Evolutionary conservation across 441 rosid genomes (phyloP).

Genomic region (Brassica balearica): DNA sequence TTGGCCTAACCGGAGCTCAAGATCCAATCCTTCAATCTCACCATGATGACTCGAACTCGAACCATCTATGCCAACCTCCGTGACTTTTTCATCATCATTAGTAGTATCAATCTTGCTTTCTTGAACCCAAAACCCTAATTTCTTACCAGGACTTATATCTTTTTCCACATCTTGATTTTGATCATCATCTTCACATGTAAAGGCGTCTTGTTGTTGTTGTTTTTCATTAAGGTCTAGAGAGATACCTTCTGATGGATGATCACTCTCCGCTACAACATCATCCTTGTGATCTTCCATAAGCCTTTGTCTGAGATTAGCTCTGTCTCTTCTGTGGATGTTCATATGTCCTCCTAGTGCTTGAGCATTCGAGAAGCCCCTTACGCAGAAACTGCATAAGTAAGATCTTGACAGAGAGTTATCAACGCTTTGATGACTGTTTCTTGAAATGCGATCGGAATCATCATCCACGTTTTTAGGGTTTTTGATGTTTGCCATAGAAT

Average conservation of each 20-base stretch:
- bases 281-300: slow-evolving; percentile 39
- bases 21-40: slow-evolving; percentile 42
- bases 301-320: slow-evolving; percentile 60
- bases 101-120: slow-evolving; percentile 25
- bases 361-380: slow-evolving; percentile 72
- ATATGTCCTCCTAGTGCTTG: slow-evolving; percentile 78
- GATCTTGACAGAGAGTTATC: slow-evolving; percentile 49
- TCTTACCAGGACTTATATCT: slow-evolving; percentile 22
- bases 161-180: slow-evolving; percentile 23
- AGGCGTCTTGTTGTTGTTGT: slow-evolving; percentile 19
- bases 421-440: slow-evolving; percentile 37
- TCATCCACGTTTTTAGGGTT: slow-evolving; percentile 37
- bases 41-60: slow-evolving; percentile 38
- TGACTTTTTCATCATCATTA: slow-evolving; percentile 28
- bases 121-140: slow-evolving; percentile 43
- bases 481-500: slow-evolving; percentile 37
- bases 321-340: slow-evolving; percentile 77
- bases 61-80: slow-evolving; percentile 30
- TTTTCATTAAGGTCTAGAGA: slow-evolving; percentile 40
- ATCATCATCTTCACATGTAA: slow-evolving; percentile 28
- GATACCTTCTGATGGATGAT: slow-evolving; percentile 31
- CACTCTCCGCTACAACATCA: slow-evolving; percentile 24
- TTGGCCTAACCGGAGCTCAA: slow-evolving; percentile 49
- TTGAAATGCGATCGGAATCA: slow-evolving; percentile 26
- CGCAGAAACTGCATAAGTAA: slow-evolving; percentile 65